These are phyloP conservation scores for Candida coleopterorum DNA, from an alignment of 805 yeast genomes.

Conservation along the genomic window DNA sequence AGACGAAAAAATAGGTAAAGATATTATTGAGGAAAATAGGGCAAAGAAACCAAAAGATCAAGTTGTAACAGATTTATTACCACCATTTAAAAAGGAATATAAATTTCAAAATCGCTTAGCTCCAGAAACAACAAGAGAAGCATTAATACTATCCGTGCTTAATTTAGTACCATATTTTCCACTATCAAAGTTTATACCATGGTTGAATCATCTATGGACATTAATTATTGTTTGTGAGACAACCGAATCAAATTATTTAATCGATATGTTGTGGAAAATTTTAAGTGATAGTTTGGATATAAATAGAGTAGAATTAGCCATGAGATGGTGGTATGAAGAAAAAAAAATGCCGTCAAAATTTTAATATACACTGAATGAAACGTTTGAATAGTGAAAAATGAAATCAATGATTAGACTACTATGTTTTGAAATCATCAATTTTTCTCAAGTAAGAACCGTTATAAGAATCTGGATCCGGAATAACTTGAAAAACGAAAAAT, in stretches of 20 bases:
- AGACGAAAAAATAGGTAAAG: conserved; percentile 11
- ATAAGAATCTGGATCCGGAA: too few relatives aligned
- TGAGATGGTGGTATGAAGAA: conserved; percentile 59
- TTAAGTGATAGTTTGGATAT: conserved; percentile 55
- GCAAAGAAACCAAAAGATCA: conserved; percentile 29
- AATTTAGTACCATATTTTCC: conserved; percentile 51
- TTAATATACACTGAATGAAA: background rate
- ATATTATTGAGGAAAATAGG: conserved; percentile 27
- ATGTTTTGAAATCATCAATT: too few relatives aligned
- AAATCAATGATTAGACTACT: too few relatives aligned
- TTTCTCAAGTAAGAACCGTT: too few relatives aligned
- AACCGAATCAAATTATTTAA: conserved; percentile 36
- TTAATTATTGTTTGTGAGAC: conserved; percentile 28
- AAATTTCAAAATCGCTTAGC: conserved; percentile 20
- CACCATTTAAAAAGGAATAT: conserved; percentile 10
- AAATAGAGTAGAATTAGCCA: conserved; percentile 50
- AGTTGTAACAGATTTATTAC: conserved; percentile 4
- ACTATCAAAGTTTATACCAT: conserved; percentile 30
- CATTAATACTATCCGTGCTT: conserved; percentile 44
- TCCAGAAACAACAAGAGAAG: conserved; percentile 45
- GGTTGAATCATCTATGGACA: conserved; percentile 45
- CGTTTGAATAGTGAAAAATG: too few relatives aligned
- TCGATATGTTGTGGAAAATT: conserved; percentile 45
- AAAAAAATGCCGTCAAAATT: conserved; percentile 9
- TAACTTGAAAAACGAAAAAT: too few relatives aligned